A percentile compares a stretch with the other conserved stretches of the same genome.
These are phyloP conservation scores for Lepidium aucheri DNA, from an alignment of 345 rosid genomes.

Conservation along the genomic window DNA sequence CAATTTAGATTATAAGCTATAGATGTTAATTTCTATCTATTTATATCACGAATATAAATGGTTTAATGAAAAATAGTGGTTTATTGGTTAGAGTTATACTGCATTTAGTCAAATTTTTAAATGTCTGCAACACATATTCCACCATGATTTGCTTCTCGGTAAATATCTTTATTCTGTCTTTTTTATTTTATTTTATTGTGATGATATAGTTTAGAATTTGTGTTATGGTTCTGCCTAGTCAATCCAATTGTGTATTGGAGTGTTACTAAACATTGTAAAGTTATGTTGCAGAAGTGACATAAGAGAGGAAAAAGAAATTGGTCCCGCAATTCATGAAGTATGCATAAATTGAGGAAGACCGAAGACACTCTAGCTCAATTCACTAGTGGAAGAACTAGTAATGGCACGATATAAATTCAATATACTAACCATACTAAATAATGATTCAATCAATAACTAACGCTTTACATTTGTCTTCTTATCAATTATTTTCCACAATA, in stretches of 20 bases:
- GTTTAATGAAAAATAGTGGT: too few relatives aligned
- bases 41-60: background rate
- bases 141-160: too few relatives aligned
- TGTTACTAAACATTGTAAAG: background rate
- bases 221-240: too few relatives aligned
- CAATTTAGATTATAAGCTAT: background rate
- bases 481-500: constrained; percentile 2
- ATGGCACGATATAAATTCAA: constrained; percentile 15
- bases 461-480: constrained; percentile 12
- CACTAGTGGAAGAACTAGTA: constrained; percentile 27
- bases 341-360: constrained; percentile 3
- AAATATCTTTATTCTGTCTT: too few relatives aligned
- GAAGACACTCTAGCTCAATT: background rate
- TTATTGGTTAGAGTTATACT: too few relatives aligned
- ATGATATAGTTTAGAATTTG: too few relatives aligned
- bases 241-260: background rate
- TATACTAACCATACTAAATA: background rate
- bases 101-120: too few relatives aligned
- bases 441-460: constrained; percentile 5
- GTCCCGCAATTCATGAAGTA: background rate
- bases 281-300: constrained; percentile 9
- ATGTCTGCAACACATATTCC: too few relatives aligned
- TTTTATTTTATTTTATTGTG: too few relatives aligned
- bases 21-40: background rate
- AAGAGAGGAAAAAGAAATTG: background rate